A percentile compares a stretch with the other conserved stretches of the same genome.
Conservation (phyloP, 2,329 filamentous ascomycete species). For the Cercospora janseana region DNA sequence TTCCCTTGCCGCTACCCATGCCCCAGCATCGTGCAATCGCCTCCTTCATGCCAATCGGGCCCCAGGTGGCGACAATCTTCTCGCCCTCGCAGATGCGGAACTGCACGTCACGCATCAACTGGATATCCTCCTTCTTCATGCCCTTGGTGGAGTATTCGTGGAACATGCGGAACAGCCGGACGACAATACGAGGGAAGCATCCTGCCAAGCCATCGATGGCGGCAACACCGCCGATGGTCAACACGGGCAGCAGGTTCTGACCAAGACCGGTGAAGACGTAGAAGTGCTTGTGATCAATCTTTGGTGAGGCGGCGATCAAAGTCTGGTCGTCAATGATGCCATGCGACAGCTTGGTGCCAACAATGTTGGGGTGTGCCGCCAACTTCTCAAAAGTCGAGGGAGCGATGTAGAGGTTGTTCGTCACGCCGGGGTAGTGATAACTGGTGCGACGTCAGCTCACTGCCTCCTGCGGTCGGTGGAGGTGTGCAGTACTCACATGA, state of each 20-base stretch:
- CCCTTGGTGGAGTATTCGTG: constrained; percentile 44
- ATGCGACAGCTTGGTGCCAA: constrained; percentile 68
- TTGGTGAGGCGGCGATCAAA: constrained; percentile 59
- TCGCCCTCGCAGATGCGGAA: constrained; percentile 61
- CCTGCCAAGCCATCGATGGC: constrained; percentile 66
- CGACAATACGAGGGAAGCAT: constrained; percentile 62
- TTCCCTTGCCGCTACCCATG: constrained; percentile 59
- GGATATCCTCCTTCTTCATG: constrained; percentile 42
- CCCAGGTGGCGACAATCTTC: constrained; percentile 60
- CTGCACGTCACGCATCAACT: constrained; percentile 57
- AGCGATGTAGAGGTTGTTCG: constrained; percentile 61
- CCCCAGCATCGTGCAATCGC: constrained; percentile 58
- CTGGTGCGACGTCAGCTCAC: constrained; percentile 36
- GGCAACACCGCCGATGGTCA: constrained; percentile 62
- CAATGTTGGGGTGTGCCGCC: constrained; percentile 63
- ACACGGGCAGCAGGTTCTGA: constrained; percentile 62
- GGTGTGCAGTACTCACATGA: constrained; percentile 50
- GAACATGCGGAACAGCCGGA: constrained; percentile 55
- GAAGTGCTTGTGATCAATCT: constrained; percentile 60
- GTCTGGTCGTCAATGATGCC: constrained; percentile 64
- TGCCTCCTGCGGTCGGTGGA: neutral
- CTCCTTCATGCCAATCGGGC: constrained; percentile 66
- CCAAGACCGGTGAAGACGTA: constrained; percentile 64
- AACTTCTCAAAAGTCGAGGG: constrained; percentile 60
- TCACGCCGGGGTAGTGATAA: constrained; percentile 66